A percentile compares a stretch with the other conserved stretches of the same genome.
These are phyloP conservation scores for Mangifera indica DNA, from an alignment of 345 rosid genomes.

Conservation along the genomic window DNA sequence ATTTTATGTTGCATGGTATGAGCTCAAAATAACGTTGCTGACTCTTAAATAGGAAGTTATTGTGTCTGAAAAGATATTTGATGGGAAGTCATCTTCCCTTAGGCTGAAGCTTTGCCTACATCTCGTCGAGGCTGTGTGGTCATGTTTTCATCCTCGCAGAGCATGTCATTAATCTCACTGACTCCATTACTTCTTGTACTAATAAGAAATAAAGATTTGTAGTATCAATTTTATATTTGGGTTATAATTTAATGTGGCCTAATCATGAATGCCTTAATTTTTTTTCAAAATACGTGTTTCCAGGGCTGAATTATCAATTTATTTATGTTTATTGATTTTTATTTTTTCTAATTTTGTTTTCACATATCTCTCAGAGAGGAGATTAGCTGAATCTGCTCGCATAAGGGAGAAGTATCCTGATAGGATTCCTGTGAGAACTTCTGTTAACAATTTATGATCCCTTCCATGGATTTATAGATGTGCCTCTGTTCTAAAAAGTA, in stretches of 20 bases:
- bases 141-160: too few species aligned
- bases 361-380: conserved; percentile 50
- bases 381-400: conserved; percentile 77
- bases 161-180: not conserved
- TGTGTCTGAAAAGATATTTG: too few species aligned
- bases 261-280: not conserved
- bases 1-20: too few species aligned
- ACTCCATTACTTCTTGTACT: not conserved
- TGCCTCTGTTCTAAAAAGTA: conserved; percentile 8
- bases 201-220: not conserved
- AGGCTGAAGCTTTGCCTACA: too few species aligned
- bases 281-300: not conserved
- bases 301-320: not conserved
- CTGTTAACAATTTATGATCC: not conserved
- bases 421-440: conserved; percentile 69
- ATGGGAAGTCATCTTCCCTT: too few species aligned
- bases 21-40: too few species aligned
- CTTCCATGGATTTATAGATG: not conserved
- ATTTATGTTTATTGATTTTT: not conserved
- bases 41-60: too few species aligned
- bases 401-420: conserved; percentile 90
- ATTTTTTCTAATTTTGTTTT: not conserved
- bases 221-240: not conserved
- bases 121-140: too few species aligned
- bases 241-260: not conserved